phyloP scores from a whole-genome alignment of 192 early-diverging fungal genomes.

The Coemansia sp. region DNA sequence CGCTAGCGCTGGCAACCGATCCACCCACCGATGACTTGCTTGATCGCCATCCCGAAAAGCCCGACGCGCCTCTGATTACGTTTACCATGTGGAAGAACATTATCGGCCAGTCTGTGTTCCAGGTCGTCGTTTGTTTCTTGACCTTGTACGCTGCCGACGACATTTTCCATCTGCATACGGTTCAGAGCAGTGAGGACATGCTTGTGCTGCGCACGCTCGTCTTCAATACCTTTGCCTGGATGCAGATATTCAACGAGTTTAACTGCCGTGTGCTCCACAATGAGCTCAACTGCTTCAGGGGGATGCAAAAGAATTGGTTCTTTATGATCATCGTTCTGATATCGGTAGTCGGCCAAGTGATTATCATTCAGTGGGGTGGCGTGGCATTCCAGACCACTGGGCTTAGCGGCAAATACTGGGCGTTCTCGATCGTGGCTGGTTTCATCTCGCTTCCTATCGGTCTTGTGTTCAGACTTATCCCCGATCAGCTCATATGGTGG shows the following conservation, averaged over 20 bases:
- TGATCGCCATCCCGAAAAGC: constrained; percentile 81
- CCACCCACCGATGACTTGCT: constrained; percentile 84
- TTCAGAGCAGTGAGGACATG: constrained; percentile 42
- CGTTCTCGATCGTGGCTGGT: constrained; percentile 78
- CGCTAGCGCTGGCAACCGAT: constrained; percentile 96
- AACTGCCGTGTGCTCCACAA: constrained; percentile 78
- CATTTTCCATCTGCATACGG: constrained; percentile 63
- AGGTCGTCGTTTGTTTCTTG: constrained; percentile 80
- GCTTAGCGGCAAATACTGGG: constrained; percentile 77
- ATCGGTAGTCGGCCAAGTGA: constrained; percentile 73
- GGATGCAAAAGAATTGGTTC: constrained; percentile 74
- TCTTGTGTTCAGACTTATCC: constrained; percentile 82
- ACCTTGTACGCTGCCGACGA: constrained; percentile 68
- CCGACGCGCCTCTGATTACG: constrained; percentile 80
- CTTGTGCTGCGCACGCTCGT: constrained; percentile 74
- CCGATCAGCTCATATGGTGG: constrained; percentile 67
- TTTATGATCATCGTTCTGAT: constrained; percentile 81
- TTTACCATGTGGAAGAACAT: constrained; percentile 98
- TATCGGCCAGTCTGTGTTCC: constrained; percentile 85
- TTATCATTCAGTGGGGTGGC: constrained; percentile 91
- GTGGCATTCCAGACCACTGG: constrained; percentile 76
- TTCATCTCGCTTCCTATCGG: constrained; percentile 82
- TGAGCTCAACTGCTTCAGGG: constrained; percentile 86
- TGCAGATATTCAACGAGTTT: constrained; percentile 90
- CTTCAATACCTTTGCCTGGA: constrained; percentile 91